Percentiles rank a stretch among this genome's conserved stretches.
Conservation (phyloP, 2,329 filamentous ascomycete genomes). For the Colletotrichum neosansevieriae region DNA sequence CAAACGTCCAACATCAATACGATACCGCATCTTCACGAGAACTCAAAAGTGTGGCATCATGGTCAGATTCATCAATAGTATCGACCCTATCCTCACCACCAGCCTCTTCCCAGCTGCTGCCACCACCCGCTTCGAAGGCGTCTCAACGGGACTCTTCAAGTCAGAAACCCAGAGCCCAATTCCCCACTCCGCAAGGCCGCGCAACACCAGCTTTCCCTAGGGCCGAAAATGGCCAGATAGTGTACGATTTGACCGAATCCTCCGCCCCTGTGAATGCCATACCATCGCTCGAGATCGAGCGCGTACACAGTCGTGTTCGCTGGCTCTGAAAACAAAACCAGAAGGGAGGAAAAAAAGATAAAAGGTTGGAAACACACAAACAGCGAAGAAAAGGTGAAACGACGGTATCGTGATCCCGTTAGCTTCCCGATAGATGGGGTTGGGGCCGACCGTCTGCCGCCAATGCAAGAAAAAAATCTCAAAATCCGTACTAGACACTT, state of each 20-base stretch:
- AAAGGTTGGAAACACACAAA: background rate
- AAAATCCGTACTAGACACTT: background rate
- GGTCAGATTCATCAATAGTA: constrained; percentile 5
- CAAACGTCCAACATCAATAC: too few species aligned
- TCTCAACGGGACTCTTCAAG: background rate
- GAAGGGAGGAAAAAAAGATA: background rate
- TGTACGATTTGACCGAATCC: background rate
- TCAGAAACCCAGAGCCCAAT: background rate
- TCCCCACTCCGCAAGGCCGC: background rate
- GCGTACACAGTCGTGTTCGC: background rate
- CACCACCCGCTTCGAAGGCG: background rate
- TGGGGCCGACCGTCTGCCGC: background rate
- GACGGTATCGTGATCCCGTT: too few species aligned
- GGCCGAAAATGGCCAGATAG: background rate
- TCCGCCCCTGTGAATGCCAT: background rate
- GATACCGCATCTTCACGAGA: too few species aligned
- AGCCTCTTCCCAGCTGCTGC: background rate
- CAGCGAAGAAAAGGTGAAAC: background rate
- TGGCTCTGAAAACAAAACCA: background rate
- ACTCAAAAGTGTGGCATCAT: background rate
- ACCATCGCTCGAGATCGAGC: background rate
- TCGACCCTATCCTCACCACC: background rate
- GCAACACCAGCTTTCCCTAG: background rate
- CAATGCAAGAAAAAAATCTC: constrained; percentile 11
- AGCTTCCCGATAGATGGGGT: background rate